Base-by-base conservation (phyloP, 2,329 filamentous ascomycete genomes). In the Graphilbum sp. region DNA sequence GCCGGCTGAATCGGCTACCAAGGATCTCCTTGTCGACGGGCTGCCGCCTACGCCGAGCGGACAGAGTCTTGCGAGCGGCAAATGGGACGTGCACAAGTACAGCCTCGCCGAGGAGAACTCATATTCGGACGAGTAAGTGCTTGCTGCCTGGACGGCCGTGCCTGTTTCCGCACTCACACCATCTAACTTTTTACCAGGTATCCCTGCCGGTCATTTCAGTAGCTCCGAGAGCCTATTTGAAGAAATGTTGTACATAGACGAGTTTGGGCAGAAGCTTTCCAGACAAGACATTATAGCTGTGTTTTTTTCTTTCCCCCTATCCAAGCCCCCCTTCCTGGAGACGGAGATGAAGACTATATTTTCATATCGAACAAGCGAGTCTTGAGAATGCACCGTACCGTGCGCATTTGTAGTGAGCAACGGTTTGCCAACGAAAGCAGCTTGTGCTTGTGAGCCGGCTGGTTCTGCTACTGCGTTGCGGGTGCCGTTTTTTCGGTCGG, bases 41-140 rank as follows among this genome's bases (percentile, higher is more conserved):
- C 58, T 98, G 59, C 90, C 90, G 41, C 90, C 90, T n/a, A 61
- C 81, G 52, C 90, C 88, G 15, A 76, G 75, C 51, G 78, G 82
- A n/a, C 61, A 76, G 57, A 72, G 64, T 47, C 50, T 67, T 41
- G 57, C 58, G 34, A 61, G 57, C 34, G 67, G 67, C 32, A 55
- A 64, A 44, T 73, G 74, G 63, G 67, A 75, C 52, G 73, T 78
- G 53, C 75, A 86, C 57, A 73, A 78, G 59, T 75, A 92, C 51
- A 60, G 61, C 45, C 53, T 82, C 50, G 60, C 65, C 25, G 61
- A 64, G 50, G 76, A 87, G 53, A 70, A 79, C 52, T 69, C 79
- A 42, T 95, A 93, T 59, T 63, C 70, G 25, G 66, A 69, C 36
- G 57, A 65, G 81, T 85, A 62, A 59, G 79, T 75, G n/a, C 15